A percentile compares a stretch with the other conserved stretches of the same genome.
Conservation (phyloP, 192 early-diverging fungal genomes). For the Coemansia sp. region DNA sequence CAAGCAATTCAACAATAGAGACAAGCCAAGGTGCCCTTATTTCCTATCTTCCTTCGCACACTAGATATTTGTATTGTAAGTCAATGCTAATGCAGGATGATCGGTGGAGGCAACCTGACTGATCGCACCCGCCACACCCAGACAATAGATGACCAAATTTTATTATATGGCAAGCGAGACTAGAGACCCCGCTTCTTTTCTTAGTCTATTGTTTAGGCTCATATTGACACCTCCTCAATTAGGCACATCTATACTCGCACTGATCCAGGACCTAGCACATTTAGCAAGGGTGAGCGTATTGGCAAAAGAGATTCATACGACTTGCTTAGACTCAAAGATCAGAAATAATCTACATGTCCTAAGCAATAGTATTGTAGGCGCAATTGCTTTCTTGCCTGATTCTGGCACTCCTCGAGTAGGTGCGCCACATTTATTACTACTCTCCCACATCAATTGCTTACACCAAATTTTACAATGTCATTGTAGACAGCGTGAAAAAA, state of each 20-base stretch:
- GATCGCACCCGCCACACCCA: conserved; percentile 14
- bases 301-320: neutral
- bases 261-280: neutral
- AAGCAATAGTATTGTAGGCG: neutral
- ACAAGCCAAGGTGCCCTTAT: conserved; percentile 5
- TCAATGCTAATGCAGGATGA: neutral
- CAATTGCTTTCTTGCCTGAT: neutral
- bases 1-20: conserved; percentile 14
- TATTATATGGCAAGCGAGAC: conserved; percentile 5
- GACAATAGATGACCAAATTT: neutral
- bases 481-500: neutral
- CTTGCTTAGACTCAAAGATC: neutral
- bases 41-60: neutral
- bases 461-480: neutral
- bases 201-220: neutral
- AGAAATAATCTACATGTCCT: neutral
- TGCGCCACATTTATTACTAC: neutral
- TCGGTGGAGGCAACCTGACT: neutral
- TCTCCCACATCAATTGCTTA: neutral
- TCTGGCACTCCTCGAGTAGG: neutral
- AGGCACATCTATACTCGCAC: neutral
- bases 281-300: neutral
- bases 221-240: neutral
- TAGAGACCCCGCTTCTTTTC: neutral
- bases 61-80: conserved; percentile 5